Evolutionary conservation across 768 basidiomycete species (phyloP).

Genomic region (Leccinum obscurum): DNA sequence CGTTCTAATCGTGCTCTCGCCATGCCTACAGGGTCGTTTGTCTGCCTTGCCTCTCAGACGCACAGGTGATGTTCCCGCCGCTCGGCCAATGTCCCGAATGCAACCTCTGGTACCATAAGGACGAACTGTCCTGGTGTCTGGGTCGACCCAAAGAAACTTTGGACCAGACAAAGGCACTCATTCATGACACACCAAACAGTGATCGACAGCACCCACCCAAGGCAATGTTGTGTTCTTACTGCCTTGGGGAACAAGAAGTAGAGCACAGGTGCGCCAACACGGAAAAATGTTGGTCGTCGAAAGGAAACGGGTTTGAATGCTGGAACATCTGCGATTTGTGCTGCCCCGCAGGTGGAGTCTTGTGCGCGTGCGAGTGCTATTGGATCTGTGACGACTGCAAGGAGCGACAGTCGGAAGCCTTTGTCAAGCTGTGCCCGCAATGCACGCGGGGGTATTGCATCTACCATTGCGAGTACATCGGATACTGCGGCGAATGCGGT

Average conservation of each 20-base stretch:
- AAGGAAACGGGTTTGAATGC: not conserved
- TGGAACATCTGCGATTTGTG: conserved; percentile 20
- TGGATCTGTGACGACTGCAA: conserved; percentile 29
- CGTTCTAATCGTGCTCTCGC: too few relatives aligned
- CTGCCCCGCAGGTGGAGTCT: conserved; percentile 18
- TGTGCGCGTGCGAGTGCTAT: conserved; percentile 21
- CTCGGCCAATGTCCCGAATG: too few relatives aligned
- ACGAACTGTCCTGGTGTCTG: conserved; percentile 23
- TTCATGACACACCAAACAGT: not conserved
- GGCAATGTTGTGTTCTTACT: conserved; percentile 6
- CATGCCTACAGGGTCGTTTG: too few relatives aligned
- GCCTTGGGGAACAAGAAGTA: conserved; percentile 1
- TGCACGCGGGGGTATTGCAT: conserved; percentile 21
- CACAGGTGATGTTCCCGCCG: too few relatives aligned
- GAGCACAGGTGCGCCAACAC: conserved; percentile 14
- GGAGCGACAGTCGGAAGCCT: not conserved
- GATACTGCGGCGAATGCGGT: conserved; percentile 19
- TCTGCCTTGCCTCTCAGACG: too few relatives aligned
- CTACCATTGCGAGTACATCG: conserved; percentile 25
- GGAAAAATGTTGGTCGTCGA: conserved; percentile 21
- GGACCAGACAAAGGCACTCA: not conserved
- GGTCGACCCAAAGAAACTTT: conserved; percentile 18
- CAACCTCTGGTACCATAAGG: too few relatives aligned
- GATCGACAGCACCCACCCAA: too few relatives aligned
- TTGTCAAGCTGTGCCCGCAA: conserved; percentile 19